Evolutionary conservation across 768 basidiomycete species (phyloP).

Genomic region (Cyclocybe aegerita): DNA sequence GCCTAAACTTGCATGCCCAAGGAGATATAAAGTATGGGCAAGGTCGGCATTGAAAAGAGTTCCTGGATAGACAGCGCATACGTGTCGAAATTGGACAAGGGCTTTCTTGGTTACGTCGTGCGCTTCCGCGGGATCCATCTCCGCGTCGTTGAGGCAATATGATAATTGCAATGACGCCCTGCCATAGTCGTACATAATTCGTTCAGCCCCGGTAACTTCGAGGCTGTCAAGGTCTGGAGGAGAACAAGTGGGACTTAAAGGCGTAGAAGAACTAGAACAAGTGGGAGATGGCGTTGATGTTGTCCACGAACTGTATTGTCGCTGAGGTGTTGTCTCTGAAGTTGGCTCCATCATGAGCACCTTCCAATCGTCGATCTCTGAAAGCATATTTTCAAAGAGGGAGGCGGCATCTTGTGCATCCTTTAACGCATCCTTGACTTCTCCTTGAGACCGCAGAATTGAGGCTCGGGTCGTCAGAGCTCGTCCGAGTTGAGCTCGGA

Average conservation of each 20-base stretch:
- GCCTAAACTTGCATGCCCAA: slow-evolving; percentile 2
- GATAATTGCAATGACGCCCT: slow-evolving; percentile 6
- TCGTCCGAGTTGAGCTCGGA: no score
- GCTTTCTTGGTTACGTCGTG: slow-evolving; percentile 1
- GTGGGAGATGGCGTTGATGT: no score
- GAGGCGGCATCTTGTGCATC: slow-evolving; percentile 5
- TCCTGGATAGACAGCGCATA: not conserved
- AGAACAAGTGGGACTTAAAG: not conserved
- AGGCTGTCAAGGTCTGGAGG: no score
- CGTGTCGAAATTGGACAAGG: not conserved
- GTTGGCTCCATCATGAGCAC: no score
- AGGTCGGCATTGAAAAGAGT: slow-evolving; percentile 1
- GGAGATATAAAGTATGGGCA: not conserved
- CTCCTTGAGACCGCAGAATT: not conserved
- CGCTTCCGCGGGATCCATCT: slow-evolving; percentile 6
- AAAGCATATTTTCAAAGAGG: slow-evolving; percentile 3
- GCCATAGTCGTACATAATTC: not conserved
- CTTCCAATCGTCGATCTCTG: no score
- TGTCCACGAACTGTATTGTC: no score
- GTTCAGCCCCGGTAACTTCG: no score
- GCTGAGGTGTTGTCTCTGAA: not conserved
- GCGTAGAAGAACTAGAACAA: not conserved
- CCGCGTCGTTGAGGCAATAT: not conserved
- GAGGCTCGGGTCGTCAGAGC: no score
- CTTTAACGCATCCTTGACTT: not conserved